phyloP scores from a whole-genome alignment of 805 yeast species.

The Sungouiozyma ichnusensis region DNA sequence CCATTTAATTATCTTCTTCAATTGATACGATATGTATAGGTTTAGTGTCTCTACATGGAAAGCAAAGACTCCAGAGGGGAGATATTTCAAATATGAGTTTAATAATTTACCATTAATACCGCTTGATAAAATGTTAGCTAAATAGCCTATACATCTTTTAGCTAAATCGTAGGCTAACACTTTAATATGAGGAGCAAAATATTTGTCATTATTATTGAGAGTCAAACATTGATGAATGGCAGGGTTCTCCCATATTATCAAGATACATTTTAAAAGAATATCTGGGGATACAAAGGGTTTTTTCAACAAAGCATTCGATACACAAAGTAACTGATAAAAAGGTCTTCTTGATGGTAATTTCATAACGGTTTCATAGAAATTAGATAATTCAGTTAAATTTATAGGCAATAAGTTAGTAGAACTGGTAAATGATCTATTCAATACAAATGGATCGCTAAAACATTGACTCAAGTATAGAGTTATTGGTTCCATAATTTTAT shows the following conservation, averaged over 20 bases:
- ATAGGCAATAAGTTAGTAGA: constrained; percentile 25
- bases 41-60: constrained; percentile 58
- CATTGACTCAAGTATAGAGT: constrained; percentile 36
- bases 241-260: constrained; percentile 64
- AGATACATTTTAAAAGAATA: constrained; percentile 42
- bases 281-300: constrained; percentile 28
- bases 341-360: constrained; percentile 54
- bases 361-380: constrained; percentile 37
- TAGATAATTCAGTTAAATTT: constrained; percentile 37
- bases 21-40: constrained; percentile 66
- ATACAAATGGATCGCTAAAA: constrained; percentile 37
- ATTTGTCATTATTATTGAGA: constrained; percentile 18
- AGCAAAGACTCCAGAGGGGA: constrained; percentile 34
- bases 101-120: constrained; percentile 3
- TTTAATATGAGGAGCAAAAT: constrained; percentile 40
- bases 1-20: constrained; percentile 35
- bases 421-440: constrained; percentile 45
- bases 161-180: constrained; percentile 55
- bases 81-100: constrained; percentile 8
- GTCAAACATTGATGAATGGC: constrained; percentile 38
- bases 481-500: constrained; percentile 37
- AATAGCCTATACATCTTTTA: constrained; percentile 57
- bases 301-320: constrained; percentile 42
- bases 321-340: constrained; percentile 41
- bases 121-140: constrained; percentile 34